Conservation (phyloP, 805 yeast genomes). For the Jamesozyma gamospora region DNA sequence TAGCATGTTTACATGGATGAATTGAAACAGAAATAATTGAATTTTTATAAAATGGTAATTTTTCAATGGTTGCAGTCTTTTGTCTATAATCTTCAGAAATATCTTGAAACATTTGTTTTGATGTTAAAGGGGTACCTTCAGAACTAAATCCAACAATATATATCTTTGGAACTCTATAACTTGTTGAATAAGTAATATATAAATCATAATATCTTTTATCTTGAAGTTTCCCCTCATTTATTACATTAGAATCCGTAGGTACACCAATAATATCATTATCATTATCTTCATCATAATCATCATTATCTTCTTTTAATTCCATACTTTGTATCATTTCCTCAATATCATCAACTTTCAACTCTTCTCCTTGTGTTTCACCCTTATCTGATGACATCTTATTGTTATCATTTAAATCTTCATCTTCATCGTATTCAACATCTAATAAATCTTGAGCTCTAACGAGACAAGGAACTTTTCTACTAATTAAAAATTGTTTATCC, state of each 20-base stretch:
- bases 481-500: conserved; percentile 80
- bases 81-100: conserved; percentile 84
- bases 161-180: conserved; percentile 92
- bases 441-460: conserved; percentile 53
- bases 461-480: conserved; percentile 81
- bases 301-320: conserved; percentile 34
- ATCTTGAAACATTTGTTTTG: conserved; percentile 90
- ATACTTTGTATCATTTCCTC: conserved; percentile 21
- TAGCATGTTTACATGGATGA: conserved; percentile 93
- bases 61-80: conserved; percentile 93
- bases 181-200: conserved; percentile 86
- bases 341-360: conserved; percentile 11
- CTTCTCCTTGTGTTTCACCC: not conserved
- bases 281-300: conserved; percentile 35
- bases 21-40: conserved; percentile 65
- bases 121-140: conserved; percentile 77
- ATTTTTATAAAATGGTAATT: conserved; percentile 71
- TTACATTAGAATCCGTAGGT: not conserved
- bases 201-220: conserved; percentile 70
- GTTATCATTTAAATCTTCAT: conserved; percentile 23
- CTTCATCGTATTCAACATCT: conserved; percentile 32
- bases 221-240: conserved; percentile 18
- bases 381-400: not conserved
- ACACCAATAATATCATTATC: conserved; percentile 29
- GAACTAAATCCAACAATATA: conserved; percentile 79